Percentiles rank a stretch among this genome's conserved stretches.
Conservation (phyloP, 345 rosid species). For the Gossypioides kirkii region DNA sequence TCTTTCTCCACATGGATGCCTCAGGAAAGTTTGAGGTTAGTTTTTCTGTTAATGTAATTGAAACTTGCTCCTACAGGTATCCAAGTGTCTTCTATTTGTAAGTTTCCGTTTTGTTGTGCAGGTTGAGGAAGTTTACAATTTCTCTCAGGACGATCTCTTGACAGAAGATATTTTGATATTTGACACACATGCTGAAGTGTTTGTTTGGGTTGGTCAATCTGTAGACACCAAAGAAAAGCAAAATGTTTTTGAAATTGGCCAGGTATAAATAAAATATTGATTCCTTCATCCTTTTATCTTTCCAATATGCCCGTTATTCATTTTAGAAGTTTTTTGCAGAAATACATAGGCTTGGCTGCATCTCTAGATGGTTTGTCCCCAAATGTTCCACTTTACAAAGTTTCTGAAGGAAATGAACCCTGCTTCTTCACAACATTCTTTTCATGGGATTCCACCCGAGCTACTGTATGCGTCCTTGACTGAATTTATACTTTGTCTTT, state of each 20-base stretch:
- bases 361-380: slow-evolving; percentile 79
- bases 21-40: slow-evolving; percentile 96
- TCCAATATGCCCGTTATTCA: slow-evolving; percentile 15
- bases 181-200: slow-evolving; percentile 93
- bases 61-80: slow-evolving; percentile 13
- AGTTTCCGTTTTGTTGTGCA: slow-evolving; percentile 30
- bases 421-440: slow-evolving; percentile 85
- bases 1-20: slow-evolving; percentile 25
- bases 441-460: slow-evolving; percentile 83
- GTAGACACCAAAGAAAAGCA: slow-evolving; percentile 85
- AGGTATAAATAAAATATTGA: slow-evolving; percentile 44
- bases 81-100: slow-evolving; percentile 18
- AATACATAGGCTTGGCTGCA: slow-evolving; percentile 70
- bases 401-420: slow-evolving; percentile 96
- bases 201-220: slow-evolving; percentile 94
- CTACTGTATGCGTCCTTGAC: slow-evolving; percentile 46
- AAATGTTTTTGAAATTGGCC: slow-evolving; percentile 84
- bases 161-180: slow-evolving; percentile 88
- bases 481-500: not conserved
- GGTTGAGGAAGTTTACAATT: slow-evolving; percentile 95
- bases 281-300: slow-evolving; percentile 2
- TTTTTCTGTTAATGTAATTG: slow-evolving; percentile 17
- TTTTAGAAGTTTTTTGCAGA: slow-evolving; percentile 43
- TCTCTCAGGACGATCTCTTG: slow-evolving; percentile 89
- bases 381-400: slow-evolving; percentile 80